Evolutionary conservation across 2,329 filamentous ascomycete species (phyloP).

Genomic region (Fusarium nisikadoi): DNA sequence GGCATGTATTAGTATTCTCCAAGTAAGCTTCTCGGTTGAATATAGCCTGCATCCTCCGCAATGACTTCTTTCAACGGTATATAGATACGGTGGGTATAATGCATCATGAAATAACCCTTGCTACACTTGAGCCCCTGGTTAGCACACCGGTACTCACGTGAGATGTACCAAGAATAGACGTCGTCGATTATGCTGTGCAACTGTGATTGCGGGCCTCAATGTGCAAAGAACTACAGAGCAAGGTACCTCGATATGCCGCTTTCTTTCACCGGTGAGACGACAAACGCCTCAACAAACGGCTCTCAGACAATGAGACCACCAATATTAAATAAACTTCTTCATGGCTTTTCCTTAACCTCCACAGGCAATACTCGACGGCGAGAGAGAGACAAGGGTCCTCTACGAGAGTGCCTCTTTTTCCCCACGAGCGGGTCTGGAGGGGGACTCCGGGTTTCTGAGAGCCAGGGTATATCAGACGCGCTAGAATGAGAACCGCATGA

Average conservation of each 20-base stretch:
- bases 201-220: not conserved
- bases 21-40: not conserved
- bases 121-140: not conserved
- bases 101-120: not conserved
- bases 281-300: constrained; percentile 15
- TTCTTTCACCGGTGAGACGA: not conserved
- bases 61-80: constrained; percentile 2
- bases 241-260: not conserved
- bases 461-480: constrained; percentile 21
- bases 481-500: constrained; percentile 20
- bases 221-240: not conserved
- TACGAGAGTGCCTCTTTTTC: not conserved
- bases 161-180: constrained; percentile 1
- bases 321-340: not conserved
- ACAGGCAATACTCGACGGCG: not conserved
- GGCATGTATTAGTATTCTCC: not conserved
- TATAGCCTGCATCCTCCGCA: constrained; percentile 18
- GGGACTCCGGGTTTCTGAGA: constrained; percentile 27
- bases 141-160: not conserved
- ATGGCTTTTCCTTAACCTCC: not conserved
- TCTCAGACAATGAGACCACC: not conserved
- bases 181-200: not conserved
- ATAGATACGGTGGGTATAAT: constrained; percentile 8
- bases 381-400: constrained; percentile 16
- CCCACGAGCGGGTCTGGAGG: constrained; percentile 12